A percentile compares a stretch with the other conserved stretches of the same genome.
Conservation (phyloP, 352 stramenopile species). For the Phytophthora ramorum region DNA sequence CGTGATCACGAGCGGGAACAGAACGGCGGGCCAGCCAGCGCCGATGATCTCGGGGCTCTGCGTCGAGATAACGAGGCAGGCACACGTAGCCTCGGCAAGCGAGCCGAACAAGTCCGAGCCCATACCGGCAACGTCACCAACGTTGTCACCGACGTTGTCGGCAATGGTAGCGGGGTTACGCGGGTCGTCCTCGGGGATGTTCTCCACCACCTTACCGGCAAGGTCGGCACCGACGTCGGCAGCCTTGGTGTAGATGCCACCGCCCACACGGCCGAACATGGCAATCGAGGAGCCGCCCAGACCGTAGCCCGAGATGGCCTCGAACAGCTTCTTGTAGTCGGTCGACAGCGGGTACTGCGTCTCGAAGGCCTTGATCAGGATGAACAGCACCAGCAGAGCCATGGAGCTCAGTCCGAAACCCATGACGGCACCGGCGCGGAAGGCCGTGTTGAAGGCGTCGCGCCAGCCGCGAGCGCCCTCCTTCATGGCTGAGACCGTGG, state of each 20-base stretch:
- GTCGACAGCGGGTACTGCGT: slow-evolving; percentile 90
- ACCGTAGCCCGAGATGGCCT: slow-evolving; percentile 98
- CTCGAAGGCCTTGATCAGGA: slow-evolving; percentile 95
- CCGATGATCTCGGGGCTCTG: slow-evolving; percentile 91
- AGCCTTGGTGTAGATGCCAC: slow-evolving; percentile 99
- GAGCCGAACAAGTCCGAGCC: slow-evolving; percentile 99
- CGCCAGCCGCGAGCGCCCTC: slow-evolving; percentile 93
- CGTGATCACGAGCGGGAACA: slow-evolving; percentile 98
- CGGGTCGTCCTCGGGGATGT: slow-evolving; percentile 99
- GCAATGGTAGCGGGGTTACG: slow-evolving; percentile 99
- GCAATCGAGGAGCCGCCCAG: slow-evolving; percentile 98
- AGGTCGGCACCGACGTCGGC: slow-evolving; percentile 99
- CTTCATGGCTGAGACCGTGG: slow-evolving; percentile 97
- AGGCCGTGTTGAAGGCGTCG: slow-evolving; percentile 98
- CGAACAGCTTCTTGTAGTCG: slow-evolving; percentile 92
- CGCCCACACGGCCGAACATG: slow-evolving; percentile 99
- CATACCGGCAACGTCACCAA: slow-evolving; percentile 99
- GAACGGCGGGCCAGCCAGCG: slow-evolving; percentile 94
- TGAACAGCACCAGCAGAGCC: slow-evolving; percentile 97
- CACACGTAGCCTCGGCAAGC: slow-evolving; percentile 98
- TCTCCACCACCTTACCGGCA: slow-evolving; percentile 98
- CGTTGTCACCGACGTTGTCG: slow-evolving; percentile 99
- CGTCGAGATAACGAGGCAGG: slow-evolving; percentile 97
- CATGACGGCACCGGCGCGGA: slow-evolving; percentile 99
- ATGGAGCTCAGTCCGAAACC: slow-evolving; percentile 97